Percentiles rank a stretch among this genome's conserved stretches.
These are phyloP conservation scores for Fusarium citri DNA, from an alignment of 2,329 filamentous ascomycete genomes.

Conservation along the genomic window DNA sequence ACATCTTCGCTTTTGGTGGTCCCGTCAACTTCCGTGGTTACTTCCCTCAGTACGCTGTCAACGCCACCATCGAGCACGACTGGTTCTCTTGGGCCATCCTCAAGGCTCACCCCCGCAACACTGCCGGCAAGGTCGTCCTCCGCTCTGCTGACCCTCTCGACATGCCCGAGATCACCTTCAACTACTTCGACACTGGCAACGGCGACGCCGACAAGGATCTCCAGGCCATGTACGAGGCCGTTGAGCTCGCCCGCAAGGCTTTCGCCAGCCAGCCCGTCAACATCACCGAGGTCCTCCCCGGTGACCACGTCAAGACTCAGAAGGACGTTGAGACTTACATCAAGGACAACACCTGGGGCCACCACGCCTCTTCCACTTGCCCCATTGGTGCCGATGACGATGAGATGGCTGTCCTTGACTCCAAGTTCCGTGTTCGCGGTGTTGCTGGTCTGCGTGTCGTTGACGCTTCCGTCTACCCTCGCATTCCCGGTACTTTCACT, in stretches of 20 bases:
- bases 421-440: conserved; percentile 61
- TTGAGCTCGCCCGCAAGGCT: conserved; percentile 63
- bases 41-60: conserved; percentile 64
- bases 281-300: conserved; percentile 40
- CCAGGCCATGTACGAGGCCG: conserved; percentile 66
- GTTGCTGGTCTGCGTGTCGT: conserved; percentile 59
- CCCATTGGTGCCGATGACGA: conserved; percentile 50
- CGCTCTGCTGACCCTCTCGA: conserved; percentile 72
- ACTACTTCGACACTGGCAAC: conserved; percentile 66
- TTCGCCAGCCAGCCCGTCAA: conserved; percentile 38
- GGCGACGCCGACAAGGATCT: conserved; percentile 61
- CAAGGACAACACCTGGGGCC: conserved; percentile 50
- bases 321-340: conserved; percentile 41
- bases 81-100: conserved; percentile 59
- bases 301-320: conserved; percentile 24
- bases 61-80: conserved; percentile 57
- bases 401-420: conserved; percentile 58
- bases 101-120: conserved; percentile 73
- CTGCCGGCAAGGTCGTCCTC: conserved; percentile 70
- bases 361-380: conserved; percentile 51
- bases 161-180: conserved; percentile 70
- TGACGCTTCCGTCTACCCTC: conserved; percentile 59
- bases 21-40: conserved; percentile 67
- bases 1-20: conserved; percentile 66
- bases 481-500: conserved; percentile 50